Percentiles rank a stretch among this genome's conserved stretches.
Conservation (phyloP, 1,284 basidiomycete genomes). For the Neolentinus lepideus region DNA sequence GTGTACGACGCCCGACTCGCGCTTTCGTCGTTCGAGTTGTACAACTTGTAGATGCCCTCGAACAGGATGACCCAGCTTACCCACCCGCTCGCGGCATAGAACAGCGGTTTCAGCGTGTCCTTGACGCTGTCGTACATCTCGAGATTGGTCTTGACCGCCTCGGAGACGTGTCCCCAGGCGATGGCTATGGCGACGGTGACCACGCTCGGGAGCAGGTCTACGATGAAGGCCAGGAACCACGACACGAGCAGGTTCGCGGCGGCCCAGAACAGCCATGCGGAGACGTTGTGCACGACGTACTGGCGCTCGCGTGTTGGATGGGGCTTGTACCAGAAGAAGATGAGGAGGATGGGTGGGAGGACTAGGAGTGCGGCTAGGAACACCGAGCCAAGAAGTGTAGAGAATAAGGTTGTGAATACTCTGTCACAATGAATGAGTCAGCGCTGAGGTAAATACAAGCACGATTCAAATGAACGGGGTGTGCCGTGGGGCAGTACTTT, state of each 20-base stretch:
- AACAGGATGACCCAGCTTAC: conserved; percentile 69
- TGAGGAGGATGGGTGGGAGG: conserved; percentile 51
- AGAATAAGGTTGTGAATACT: conserved; percentile 55
- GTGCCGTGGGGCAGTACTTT: not conserved
- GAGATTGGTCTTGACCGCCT: conserved; percentile 53
- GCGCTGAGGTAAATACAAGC: not conserved
- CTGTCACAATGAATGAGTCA: conserved; percentile 23
- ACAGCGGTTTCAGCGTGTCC: conserved; percentile 56
- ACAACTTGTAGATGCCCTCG: conserved; percentile 48
- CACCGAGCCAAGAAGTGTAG: conserved; percentile 63
- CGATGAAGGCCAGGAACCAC: conserved; percentile 65
- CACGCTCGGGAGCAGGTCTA: conserved; percentile 57
- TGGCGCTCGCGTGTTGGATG: conserved; percentile 46
- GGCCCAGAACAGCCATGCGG: conserved; percentile 76
- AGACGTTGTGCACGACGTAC: conserved; percentile 58
- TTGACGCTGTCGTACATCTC: conserved; percentile 66
- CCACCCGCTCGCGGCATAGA: conserved; percentile 62
- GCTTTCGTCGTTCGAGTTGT: conserved; percentile 31
- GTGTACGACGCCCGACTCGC: conserved; percentile 51
- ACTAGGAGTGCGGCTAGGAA: conserved; percentile 54
- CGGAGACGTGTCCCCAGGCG: conserved; percentile 70
- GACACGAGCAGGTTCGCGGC: conserved; percentile 69
- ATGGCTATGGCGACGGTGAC: conserved; percentile 44
- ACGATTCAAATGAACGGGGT: too few relatives aligned
- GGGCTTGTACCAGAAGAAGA: conserved; percentile 62